Evolutionary conservation across 257 asterid genomes (phyloP).

Genomic region (Linderniella brevidens): DNA sequence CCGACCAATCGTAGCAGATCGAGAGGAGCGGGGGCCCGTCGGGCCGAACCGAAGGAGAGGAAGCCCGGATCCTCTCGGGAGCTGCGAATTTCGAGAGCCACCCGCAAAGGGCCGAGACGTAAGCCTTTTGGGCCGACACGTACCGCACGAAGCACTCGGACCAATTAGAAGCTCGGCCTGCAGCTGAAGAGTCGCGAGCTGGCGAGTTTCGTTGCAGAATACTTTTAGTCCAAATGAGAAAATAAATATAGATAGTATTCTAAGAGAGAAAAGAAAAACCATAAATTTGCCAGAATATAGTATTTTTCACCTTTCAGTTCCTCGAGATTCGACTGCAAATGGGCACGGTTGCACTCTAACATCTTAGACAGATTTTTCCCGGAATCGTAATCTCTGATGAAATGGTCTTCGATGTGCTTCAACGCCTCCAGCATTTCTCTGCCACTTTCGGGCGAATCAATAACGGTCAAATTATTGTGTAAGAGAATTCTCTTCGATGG

Average conservation of each 20-base stretch:
- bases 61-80: conserved; percentile 12
- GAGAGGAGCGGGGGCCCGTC: conserved; percentile 34
- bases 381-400: conserved; percentile 68
- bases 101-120: conserved; percentile 44
- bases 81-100: conserved; percentile 54
- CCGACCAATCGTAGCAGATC: conserved; percentile 51
- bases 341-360: conserved; percentile 81
- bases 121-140: conserved; percentile 41
- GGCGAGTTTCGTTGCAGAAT: conserved; percentile 74
- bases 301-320: conserved; percentile 53
- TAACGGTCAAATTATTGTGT: conserved; percentile 42
- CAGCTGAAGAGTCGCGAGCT: conserved; percentile 70
- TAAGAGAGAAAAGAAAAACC: conserved; percentile 13
- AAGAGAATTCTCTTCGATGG: conserved; percentile 21
- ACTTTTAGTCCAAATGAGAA: too few relatives aligned
- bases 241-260: conserved; percentile 80
- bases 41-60: conserved; percentile 6
- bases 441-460: conserved; percentile 62
- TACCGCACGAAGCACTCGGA: conserved; percentile 52
- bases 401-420: conserved; percentile 68
- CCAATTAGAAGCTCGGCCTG: conserved; percentile 83
- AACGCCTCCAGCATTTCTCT: conserved; percentile 84
- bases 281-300: not conserved
- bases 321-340: conserved; percentile 64
- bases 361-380: conserved; percentile 82